Evolutionary conservation across 1,139 yeast species (phyloP).

Genomic region (Taphrina pruni): DNA sequence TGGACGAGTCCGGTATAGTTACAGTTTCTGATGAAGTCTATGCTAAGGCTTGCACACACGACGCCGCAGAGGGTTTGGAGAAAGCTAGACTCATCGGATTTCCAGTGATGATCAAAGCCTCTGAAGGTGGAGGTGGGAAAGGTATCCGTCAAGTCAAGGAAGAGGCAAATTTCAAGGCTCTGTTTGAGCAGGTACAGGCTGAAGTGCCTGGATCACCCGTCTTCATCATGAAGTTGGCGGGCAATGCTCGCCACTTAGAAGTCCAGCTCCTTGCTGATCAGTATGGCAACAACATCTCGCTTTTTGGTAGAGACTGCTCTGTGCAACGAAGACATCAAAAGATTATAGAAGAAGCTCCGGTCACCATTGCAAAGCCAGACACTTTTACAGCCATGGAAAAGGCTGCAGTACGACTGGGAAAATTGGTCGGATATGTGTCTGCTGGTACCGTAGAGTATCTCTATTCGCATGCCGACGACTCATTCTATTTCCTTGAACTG

Average conservation of each 20-base stretch:
- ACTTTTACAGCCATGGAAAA: constrained; percentile 91
- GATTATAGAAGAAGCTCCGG: constrained; percentile 96
- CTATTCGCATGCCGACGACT: constrained; percentile 90
- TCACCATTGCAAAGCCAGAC: constrained; percentile 83
- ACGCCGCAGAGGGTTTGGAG: constrained; percentile 84
- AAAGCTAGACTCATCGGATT: constrained; percentile 88
- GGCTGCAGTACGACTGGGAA: constrained; percentile 96
- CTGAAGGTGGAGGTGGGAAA: constrained; percentile 99
- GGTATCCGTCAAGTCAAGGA: constrained; percentile 91
- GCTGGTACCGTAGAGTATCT: constrained; percentile 99
- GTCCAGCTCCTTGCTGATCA: constrained; percentile 94
- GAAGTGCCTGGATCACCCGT: constrained; percentile 97
- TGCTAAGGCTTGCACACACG: constrained; percentile 81
- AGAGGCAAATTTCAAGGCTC: constrained; percentile 70
- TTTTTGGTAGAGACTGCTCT: constrained; percentile 95
- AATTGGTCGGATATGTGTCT: constrained; percentile 94
- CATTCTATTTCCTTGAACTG: constrained; percentile 91
- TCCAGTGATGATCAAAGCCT: constrained; percentile 95
- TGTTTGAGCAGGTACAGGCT: constrained; percentile 87
- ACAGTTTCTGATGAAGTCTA: constrained; percentile 85
- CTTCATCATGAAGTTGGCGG: constrained; percentile 92
- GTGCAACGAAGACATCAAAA: constrained; percentile 98
- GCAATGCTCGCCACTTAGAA: constrained; percentile 93
- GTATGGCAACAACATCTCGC: constrained; percentile 89
- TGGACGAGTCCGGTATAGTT: constrained; percentile 79